A percentile compares a stretch with the other conserved stretches of the same genome.
Evolutionary conservation across 345 rosid species (phyloP).

Genomic region (Lagerstroemia speciosa): DNA sequence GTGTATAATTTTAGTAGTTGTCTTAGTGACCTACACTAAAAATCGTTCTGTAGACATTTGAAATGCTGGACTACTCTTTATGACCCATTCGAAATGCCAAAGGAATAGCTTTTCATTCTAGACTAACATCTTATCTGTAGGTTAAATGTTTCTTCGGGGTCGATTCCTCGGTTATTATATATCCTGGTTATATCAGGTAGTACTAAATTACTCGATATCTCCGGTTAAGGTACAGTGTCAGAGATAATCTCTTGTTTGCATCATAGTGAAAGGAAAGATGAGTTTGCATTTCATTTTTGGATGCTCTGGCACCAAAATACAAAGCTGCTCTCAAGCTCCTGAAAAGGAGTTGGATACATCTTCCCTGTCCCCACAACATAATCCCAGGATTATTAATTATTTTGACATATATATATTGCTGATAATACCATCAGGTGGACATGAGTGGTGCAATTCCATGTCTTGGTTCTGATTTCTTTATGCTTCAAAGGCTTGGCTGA

Average conservation of each 20-base stretch:
- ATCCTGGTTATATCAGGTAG: background rate
- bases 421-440: background rate
- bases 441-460: background rate
- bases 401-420: background rate
- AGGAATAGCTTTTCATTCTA: background rate
- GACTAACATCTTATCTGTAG: background rate
- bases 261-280: background rate
- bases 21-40: background rate
- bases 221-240: no score
- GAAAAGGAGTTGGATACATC: background rate
- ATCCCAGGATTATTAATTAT: background rate
- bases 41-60: no score
- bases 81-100: background rate
- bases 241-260: background rate
- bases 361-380: background rate
- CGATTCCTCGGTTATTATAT: background rate
- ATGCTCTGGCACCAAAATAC: background rate
- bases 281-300: background rate
- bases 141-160: background rate
- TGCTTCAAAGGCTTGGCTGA: slow-evolving; percentile 30
- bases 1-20: background rate
- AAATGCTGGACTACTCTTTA: background rate
- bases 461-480: background rate
- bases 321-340: background rate
- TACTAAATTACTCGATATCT: background rate